Percentiles rank a stretch among this genome's conserved stretches.
Conservation (phyloP, 164 flowering plant species). For the Sedum album region DNA sequence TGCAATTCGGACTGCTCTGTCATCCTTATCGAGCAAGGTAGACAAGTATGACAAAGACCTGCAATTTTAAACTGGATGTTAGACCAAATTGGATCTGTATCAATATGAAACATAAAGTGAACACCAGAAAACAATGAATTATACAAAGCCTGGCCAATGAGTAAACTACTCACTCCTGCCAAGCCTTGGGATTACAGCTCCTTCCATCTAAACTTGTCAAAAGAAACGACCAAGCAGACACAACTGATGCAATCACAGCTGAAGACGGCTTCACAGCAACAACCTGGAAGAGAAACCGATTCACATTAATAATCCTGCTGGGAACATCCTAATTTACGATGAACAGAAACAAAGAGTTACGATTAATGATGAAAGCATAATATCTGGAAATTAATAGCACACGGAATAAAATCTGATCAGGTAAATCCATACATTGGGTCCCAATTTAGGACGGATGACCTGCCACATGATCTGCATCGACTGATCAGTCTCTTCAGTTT, state of each 20-base stretch:
- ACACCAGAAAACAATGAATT: background rate
- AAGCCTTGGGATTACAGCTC: constrained; percentile 43
- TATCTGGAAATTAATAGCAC: background rate
- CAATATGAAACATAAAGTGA: background rate
- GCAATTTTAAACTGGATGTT: constrained; percentile 15
- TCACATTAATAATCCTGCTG: background rate
- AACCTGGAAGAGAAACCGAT: constrained; percentile 34
- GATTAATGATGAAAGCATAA: background rate
- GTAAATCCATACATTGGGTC: constrained; percentile 55
- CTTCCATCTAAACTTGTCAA: constrained; percentile 50
- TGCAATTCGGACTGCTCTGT: constrained; percentile 70
- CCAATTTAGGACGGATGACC: constrained; percentile 57
- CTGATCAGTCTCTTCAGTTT: constrained; percentile 51
- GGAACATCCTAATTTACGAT: background rate
- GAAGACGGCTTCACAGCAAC: constrained; percentile 45
- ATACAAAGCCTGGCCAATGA: background rate
- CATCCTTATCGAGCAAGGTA: constrained; percentile 65
- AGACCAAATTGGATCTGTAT: background rate
- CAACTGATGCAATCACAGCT: constrained; percentile 40
- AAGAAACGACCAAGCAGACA: constrained; percentile 91
- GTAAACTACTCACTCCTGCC: constrained; percentile 66
- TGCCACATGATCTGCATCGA: constrained; percentile 86
- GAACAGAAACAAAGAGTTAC: background rate
- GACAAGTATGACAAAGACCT: constrained; percentile 66
- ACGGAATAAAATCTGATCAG: background rate